Conservation (phyloP, 345 rosid species). For the Bruguiera gymnorhiza region DNA sequence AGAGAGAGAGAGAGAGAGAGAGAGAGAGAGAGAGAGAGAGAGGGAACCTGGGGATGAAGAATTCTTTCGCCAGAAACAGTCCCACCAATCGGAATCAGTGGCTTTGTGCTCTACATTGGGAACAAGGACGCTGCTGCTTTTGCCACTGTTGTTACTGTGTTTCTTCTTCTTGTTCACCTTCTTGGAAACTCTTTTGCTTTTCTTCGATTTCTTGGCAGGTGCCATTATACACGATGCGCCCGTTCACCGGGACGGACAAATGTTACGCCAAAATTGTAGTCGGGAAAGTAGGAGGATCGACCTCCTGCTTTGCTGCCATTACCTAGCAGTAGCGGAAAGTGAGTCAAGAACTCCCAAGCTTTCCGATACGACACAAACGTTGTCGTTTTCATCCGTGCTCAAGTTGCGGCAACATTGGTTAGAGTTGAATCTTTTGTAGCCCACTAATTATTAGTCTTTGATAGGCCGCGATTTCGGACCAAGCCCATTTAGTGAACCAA, state of each 20-base stretch:
- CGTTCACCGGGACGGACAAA: too few relatives aligned
- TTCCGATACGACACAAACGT: too few relatives aligned
- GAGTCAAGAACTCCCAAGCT: too few relatives aligned
- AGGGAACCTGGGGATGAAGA: conserved; percentile 56
- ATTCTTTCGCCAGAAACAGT: conserved; percentile 69
- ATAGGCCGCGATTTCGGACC: too few relatives aligned
- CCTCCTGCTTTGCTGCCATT: too few relatives aligned
- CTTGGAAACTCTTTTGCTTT: conserved; percentile 46
- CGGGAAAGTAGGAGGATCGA: background rate
- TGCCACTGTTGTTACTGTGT: conserved; percentile 3
- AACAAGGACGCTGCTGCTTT: conserved; percentile 31
- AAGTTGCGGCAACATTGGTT: too few relatives aligned
- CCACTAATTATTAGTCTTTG: too few relatives aligned
- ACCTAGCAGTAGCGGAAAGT: too few relatives aligned
- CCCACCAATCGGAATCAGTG: conserved; percentile 92
- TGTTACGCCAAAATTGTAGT: background rate
- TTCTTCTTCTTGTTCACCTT: conserved; percentile 64
- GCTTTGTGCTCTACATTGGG: conserved; percentile 62
- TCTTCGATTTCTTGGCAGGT: conserved; percentile 56
- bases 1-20: background rate
- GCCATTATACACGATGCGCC: conserved; percentile 30
- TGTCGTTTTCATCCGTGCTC: too few relatives aligned
- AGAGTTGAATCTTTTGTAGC: too few relatives aligned
- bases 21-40: conserved; percentile 10
- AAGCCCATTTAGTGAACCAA: too few relatives aligned